A percentile compares a stretch with the other conserved stretches of the same genome.
Evolutionary conservation across 345 rosid genomes (phyloP).

Genomic region (Linum usitatissimum): DNA sequence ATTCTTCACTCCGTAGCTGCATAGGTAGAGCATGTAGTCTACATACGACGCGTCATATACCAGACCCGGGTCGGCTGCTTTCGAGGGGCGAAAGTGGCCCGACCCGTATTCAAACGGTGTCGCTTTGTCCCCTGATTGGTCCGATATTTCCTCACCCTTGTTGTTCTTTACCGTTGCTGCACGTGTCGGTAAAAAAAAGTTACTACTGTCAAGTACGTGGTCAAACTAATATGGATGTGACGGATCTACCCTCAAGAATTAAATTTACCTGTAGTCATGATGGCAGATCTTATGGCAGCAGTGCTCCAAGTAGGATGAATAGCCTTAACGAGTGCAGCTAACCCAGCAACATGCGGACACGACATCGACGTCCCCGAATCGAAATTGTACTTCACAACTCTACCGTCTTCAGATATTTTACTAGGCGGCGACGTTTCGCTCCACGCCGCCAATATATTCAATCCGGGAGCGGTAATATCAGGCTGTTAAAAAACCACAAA

Average conservation of each 20-base stretch:
- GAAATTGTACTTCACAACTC: slow-evolving; percentile 35
- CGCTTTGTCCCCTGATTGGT: slow-evolving; percentile 29
- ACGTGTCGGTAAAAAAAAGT: too few relatives aligned
- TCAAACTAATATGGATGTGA: too few relatives aligned
- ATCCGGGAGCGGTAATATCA: slow-evolving; percentile 72
- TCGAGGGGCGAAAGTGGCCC: slow-evolving; percentile 53
- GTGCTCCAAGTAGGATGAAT: slow-evolving; percentile 71
- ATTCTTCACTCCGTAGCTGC: slow-evolving; percentile 23
- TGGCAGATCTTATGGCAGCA: slow-evolving; percentile 80
- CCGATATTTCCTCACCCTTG: slow-evolving; percentile 31
- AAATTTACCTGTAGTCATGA: slow-evolving; percentile 42
- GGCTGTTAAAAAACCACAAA: slow-evolving; percentile 33
- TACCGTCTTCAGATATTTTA: slow-evolving; percentile 31
- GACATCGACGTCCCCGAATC: slow-evolving; percentile 87
- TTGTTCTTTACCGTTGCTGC: slow-evolving; percentile 49
- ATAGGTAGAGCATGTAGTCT: slow-evolving; percentile 48
- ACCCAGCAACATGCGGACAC: slow-evolving; percentile 78
- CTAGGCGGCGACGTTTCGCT: slow-evolving; percentile 41
- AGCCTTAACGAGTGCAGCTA: slow-evolving; percentile 62
- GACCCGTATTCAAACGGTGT: slow-evolving; percentile 56
- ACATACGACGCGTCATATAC: slow-evolving; percentile 52
- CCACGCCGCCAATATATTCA: slow-evolving; percentile 81
- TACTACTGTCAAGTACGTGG: too few relatives aligned
- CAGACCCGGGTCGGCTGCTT: slow-evolving; percentile 72
- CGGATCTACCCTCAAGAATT: too few relatives aligned